A percentile compares a stretch with the other conserved stretches of the same genome.
Conservation (phyloP, 805 yeast species). For the Danielozyma ontarioensis region DNA sequence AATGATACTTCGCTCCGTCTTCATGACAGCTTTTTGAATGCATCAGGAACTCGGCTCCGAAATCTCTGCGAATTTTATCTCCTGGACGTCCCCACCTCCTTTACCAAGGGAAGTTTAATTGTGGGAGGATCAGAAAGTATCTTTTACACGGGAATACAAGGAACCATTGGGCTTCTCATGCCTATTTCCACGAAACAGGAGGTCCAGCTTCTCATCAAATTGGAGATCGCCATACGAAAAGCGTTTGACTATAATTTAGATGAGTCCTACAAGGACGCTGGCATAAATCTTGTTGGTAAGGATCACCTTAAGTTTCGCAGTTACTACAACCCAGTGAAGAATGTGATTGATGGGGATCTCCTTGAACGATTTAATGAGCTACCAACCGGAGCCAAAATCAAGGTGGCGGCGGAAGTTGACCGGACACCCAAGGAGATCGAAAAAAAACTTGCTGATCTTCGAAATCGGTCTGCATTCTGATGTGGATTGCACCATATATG, state of each 20-base stretch:
- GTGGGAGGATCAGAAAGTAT: slow-evolving; percentile 61
- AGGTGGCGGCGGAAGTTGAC: slow-evolving; percentile 39
- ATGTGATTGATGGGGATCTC: slow-evolving; percentile 84
- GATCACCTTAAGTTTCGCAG: slow-evolving; percentile 68
- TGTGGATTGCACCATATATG: too few relatives aligned
- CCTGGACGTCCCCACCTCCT: slow-evolving; percentile 65
- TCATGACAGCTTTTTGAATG: slow-evolving; percentile 38
- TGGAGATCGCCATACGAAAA: slow-evolving; percentile 46
- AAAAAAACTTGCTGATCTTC: slow-evolving; percentile 46
- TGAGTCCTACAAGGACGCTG: slow-evolving; percentile 18
- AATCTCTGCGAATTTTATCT: slow-evolving; percentile 54
- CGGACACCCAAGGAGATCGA: slow-evolving; percentile 46
- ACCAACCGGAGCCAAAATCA: slow-evolving; percentile 26
- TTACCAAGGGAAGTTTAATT: slow-evolving; percentile 49
- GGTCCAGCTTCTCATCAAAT: slow-evolving; percentile 47
- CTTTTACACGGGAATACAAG: slow-evolving; percentile 73
- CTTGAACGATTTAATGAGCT: slow-evolving; percentile 52
- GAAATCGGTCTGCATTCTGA: slow-evolving; percentile 38
- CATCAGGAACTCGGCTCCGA: slow-evolving; percentile 48
- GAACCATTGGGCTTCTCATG: slow-evolving; percentile 67
- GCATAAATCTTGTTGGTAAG: slow-evolving; percentile 49
- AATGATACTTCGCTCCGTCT: slow-evolving; percentile 39
- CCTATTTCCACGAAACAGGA: slow-evolving; percentile 67
- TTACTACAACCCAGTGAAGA: slow-evolving; percentile 73
- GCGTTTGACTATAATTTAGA: slow-evolving; percentile 20